phyloP scores from a whole-genome alignment of 768 basidiomycete genomes.

The Mycena haematopus region DNA sequence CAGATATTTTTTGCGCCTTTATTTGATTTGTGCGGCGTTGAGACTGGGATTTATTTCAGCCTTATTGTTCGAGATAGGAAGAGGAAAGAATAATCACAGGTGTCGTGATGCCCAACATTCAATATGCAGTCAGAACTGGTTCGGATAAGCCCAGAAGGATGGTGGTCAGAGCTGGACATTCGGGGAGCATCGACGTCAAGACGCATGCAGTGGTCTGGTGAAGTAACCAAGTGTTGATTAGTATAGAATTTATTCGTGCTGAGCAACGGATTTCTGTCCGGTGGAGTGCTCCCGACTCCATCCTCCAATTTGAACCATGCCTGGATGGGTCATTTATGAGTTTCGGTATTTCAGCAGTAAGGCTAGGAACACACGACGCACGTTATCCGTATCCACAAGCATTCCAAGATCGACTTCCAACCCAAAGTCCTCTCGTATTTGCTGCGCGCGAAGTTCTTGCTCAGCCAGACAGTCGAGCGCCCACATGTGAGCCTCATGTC shows the following conservation, averaged over 20 bases:
- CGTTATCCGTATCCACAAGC: constrained; percentile 1
- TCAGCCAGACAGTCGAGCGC: constrained; percentile 3
- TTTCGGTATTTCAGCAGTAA: background rate
- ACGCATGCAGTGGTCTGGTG: background rate
- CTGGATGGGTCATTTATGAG: background rate
- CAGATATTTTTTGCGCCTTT: background rate
- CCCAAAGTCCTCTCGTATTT: constrained; percentile 11
- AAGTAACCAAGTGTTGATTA: too few species aligned
- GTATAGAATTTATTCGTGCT: background rate
- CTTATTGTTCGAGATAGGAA: background rate
- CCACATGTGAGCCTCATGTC: constrained; percentile 12
- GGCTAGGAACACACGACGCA: background rate
- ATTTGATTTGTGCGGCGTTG: background rate
- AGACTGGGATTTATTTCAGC: background rate
- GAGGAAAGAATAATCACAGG: background rate
- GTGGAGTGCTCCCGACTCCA: background rate
- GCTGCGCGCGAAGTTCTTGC: constrained; percentile 2
- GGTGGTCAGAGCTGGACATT: too few species aligned
- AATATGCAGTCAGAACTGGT: background rate
- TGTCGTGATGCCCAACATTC: too few species aligned
- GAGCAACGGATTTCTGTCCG: background rate
- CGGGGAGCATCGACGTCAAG: too few species aligned
- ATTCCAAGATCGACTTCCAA: constrained; percentile 7
- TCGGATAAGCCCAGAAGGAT: background rate
- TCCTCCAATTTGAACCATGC: background rate